Base-by-base conservation (phyloP, 257 asterid genomes). In the Orobanche coerulescens region DNA sequence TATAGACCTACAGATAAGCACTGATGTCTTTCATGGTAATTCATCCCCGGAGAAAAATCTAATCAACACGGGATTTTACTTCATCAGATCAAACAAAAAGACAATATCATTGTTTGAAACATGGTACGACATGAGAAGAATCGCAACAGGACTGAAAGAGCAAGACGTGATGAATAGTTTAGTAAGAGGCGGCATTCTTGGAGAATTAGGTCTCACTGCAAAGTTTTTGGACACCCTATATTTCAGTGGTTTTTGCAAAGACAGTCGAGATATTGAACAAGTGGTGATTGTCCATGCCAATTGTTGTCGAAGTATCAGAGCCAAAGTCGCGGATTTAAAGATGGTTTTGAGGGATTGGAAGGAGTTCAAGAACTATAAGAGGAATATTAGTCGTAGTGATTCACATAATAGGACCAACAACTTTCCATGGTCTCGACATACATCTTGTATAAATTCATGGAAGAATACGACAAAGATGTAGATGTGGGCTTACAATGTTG, bases 21-120 rank as follows among this genome's bases (percentile, higher is more conserved):
- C 81, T 0, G 92, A 88, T 48, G 0, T 0, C 0, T 84, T 72
- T 73, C 67, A 67, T 19, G 86, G 87, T 12, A 25, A 79, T 10
- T 69, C 83, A 16, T 42, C 43, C 46, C 76, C 85, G 1, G 48
- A 59, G 5, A 1, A 24, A 0, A 79, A 84, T 25, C 22, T 5
- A 4, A 79, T 88, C 77, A 88, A 84, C 80, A 85, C 90, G 0
- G 95, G 96, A 0, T 83, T 88, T 62, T 85, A 85, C 73, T 53
- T 61, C 53, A 55, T 85, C 50, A 70, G 58, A 55, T 76, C 93
- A 13, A 85, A 78, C 77, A 49, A 64, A 23, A 77, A 47, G 14
- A 88, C 93, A 28, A 71, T 69, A 40, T 15, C 84, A 18, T 33
- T 88, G 34, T 88, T 85, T 4, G 37, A 83, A 13, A 68, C 46